Base-by-base conservation (phyloP, 768 basidiomycete genomes). In the Phylloporus scabripes region DNA sequence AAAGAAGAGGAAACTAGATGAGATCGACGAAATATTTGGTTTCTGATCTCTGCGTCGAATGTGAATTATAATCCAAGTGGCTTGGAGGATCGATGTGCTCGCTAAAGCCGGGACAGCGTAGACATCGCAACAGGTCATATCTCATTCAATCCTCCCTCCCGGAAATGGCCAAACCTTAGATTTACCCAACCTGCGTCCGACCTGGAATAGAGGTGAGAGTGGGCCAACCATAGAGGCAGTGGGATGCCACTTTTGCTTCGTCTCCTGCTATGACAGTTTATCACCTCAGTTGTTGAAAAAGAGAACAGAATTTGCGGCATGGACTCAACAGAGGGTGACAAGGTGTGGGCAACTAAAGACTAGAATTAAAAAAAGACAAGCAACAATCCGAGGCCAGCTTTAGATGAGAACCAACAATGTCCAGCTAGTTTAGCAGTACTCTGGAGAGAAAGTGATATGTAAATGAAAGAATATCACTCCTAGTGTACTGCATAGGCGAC, bases 391-490 rank as follows among this genome's bases (percentile, higher is more conserved):
- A 57, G 47, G 28, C 61, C 54, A 56, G 48, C 61, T 61, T 57
- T 51, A 57, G 53, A 60, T 47, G 61, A 51, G 38, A 60, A 60
- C 42, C 41, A 60, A 60, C 60, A 60, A 58, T 47, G 60, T 60
- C 54, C 61, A 47, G 44, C 55, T 49, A 63, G 45, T 46, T 43
- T n/a, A 57, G 52, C 58, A 47, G 58, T 61, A 53, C 61, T 42
- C 48, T 2, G 54, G 62, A 68, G 61, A 29, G 55, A 67, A 54
- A 56, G 65, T 68, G 54, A 51, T 61, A 61, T 53, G 55, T 63
- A 69, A 66, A 62, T 42, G 61, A 65, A 53, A 50, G 63, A 61
- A 65, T 58, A 60, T 65, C 61, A 52, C 59, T 65, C 62, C 56
- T 57, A 58, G 52, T 57, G 60, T 66, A 62, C 67, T 48, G 55